Conservation (phyloP, 2,329 filamentous ascomycete genomes). For the Trichoderma pleuroti region DNA sequence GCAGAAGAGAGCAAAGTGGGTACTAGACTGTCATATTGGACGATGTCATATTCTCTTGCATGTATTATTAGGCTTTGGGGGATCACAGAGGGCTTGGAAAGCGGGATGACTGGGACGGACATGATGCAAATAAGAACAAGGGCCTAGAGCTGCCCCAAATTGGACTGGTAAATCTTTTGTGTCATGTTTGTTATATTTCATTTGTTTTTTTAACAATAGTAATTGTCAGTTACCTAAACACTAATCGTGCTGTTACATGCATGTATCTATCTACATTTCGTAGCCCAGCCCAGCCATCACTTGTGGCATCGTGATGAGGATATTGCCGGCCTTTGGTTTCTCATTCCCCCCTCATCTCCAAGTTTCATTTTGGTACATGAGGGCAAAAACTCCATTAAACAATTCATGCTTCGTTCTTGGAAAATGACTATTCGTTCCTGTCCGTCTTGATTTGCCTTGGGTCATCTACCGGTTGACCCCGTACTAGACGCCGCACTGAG, state of each 20-base stretch:
- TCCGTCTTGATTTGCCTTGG: no score
- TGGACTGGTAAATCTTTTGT: background rate
- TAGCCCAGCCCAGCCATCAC: slow-evolving; percentile 26
- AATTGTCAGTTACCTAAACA: background rate
- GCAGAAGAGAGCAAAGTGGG: slow-evolving; percentile 51
- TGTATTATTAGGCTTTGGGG: background rate
- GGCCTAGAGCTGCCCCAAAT: background rate
- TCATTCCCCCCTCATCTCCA: background rate
- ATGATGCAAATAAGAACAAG: background rate
- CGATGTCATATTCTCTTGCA: background rate
- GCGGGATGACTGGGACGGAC: background rate
- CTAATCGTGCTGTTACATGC: background rate
- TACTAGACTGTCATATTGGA: slow-evolving; percentile 35
- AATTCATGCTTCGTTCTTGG: background rate
- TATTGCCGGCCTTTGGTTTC: background rate
- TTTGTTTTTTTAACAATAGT: background rate
- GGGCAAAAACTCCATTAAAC: background rate
- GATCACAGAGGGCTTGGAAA: background rate
- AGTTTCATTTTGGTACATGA: background rate
- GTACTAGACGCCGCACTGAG: slow-evolving; percentile 42
- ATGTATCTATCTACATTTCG: slow-evolving; percentile 9
- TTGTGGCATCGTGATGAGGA: slow-evolving; percentile 15
- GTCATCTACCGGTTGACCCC: slow-evolving; percentile 39
- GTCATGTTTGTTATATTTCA: background rate
- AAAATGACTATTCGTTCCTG: background rate